Evolutionary conservation across 2,329 filamentous ascomycete genomes (phyloP).

Genomic region (Dactylonectria macrodidyma): DNA sequence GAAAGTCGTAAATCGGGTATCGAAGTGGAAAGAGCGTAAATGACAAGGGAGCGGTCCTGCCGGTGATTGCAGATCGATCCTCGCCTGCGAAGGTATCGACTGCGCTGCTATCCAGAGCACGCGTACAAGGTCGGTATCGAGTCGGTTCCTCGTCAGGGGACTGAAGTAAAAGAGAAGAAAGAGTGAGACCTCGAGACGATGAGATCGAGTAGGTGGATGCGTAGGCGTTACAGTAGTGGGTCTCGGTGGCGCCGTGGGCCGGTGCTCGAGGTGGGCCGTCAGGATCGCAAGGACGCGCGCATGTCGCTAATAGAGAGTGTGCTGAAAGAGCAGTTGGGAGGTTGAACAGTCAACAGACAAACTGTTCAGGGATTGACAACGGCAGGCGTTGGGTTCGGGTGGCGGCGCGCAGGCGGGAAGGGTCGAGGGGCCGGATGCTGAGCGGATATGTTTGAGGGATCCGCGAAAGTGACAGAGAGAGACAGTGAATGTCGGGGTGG

Average conservation of each 20-base stretch:
- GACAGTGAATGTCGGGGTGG: neutral
- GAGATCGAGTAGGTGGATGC: constrained; percentile 19
- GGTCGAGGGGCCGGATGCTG: neutral
- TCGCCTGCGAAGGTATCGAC: constrained; percentile 66
- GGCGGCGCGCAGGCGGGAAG: neutral
- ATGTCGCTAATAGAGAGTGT: constrained; percentile 28
- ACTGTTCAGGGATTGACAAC: neutral
- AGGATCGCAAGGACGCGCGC: constrained; percentile 21
- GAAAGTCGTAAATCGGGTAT: constrained; percentile 32
- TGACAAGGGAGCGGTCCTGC: constrained; percentile 53
- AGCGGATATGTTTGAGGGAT: neutral
- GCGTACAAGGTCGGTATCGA: constrained; percentile 15
- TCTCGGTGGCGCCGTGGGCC: constrained; percentile 27
- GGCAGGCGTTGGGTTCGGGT: neutral
- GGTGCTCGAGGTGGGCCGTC: constrained; percentile 30
- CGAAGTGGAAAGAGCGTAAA: constrained; percentile 26
- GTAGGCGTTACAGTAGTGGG: constrained; percentile 26
- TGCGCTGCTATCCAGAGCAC: constrained; percentile 49
- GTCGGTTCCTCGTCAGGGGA: constrained; percentile 21
- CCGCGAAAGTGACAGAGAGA: neutral
- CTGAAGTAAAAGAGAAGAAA: constrained; percentile 30
- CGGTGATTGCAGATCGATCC: constrained; percentile 61
- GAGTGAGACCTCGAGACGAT: constrained; percentile 24
- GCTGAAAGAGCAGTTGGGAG: constrained; percentile 12
- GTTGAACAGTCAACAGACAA: neutral